phyloP scores from a whole-genome alignment of 768 basidiomycete species.

The Rhodotorula taiwanensis region DNA sequence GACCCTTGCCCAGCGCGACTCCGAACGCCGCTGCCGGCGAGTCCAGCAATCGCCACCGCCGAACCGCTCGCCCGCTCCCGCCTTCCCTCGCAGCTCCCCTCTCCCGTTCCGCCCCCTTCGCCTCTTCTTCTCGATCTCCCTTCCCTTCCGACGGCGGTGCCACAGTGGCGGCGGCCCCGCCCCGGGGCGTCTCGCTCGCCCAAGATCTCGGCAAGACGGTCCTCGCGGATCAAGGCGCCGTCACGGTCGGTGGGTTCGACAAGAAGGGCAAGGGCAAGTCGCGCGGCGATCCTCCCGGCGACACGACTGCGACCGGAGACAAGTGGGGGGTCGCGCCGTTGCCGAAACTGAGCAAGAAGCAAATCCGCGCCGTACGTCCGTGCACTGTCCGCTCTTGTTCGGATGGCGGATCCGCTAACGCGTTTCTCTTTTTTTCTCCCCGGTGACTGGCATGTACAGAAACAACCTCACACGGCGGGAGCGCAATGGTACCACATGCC shows the following conservation, averaged over 20 bases:
- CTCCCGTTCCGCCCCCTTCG: background rate
- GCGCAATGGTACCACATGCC: conserved; percentile 83
- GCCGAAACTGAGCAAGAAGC: conserved; percentile 56
- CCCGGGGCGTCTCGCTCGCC: conserved; percentile 55
- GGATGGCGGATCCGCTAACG: no score
- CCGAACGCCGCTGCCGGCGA: no score
- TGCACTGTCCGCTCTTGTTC: no score
- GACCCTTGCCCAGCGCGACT: conserved; percentile 7
- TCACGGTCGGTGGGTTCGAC: background rate
- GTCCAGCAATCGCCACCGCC: no score
- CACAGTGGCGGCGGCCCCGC: conserved; percentile 47
- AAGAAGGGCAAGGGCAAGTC: background rate
- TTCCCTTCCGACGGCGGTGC: conserved; percentile 40
- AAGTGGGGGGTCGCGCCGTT: conserved; percentile 55
- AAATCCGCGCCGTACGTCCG: conserved; percentile 61
- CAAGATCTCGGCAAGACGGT: conserved; percentile 47
- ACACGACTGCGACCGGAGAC: conserved; percentile 51
- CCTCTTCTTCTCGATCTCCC: background rate
- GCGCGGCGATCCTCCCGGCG: no score
- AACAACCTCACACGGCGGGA: conserved; percentile 66
- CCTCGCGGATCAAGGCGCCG: background rate
- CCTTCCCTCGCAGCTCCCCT: conserved; percentile 21
- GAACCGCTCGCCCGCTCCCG: conserved; percentile 8
- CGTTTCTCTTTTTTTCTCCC: background rate
- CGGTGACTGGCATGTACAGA: conserved; percentile 51